Evolutionary conservation across 1,139 yeast genomes (phyloP), one percentile per base, ranked within the genome.

Genomic region (Hansenula lynferdii): DNA sequence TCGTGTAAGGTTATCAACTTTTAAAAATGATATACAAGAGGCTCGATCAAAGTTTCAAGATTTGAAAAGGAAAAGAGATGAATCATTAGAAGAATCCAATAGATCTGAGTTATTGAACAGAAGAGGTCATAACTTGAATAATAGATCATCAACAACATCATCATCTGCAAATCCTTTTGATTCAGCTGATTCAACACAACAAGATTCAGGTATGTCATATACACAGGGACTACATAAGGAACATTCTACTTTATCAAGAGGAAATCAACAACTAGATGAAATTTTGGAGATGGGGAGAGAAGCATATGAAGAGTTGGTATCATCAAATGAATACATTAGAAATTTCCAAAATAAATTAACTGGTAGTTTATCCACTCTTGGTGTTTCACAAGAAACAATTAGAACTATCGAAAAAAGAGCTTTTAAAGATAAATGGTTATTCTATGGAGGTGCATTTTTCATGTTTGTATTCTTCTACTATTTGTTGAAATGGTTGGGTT

Each of bases 281-380:
- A 87, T 92, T 35, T 62, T 92, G 38, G 97, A 86, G 54, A 83
- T 87, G 80, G 97, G 97, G 1, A 79, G 84, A 44, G 75, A 77
- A 41, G 89, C 96, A 2, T 75, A 89, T 49, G 95, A 85, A 38
- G 96, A 90, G 55, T 69, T 92, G 23, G 83, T 85, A 23, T 90
- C 84, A 40, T 97, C 92, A 57, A 85, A 86, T 57, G 84, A 82
- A 51, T 70, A 80, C 20, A 70, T 92, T 43, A 68, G 75, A 45
- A 69, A 68, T 42, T 70, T 92, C 27, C 89, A 83, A 47, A 67
- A 72, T 31, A 77, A 72, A 46, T 71, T 92, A 64, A 77, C 80
- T 40, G 74, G 78, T 39, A 75, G 87, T 26, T 77, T 94, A 48
- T 69, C 77, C 36, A 87, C 96, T 0, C 69, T 92, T 45, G 97